Evolutionary conservation across 805 yeast species (phyloP).

Genomic region (Kodamaea lidongshanica): DNA sequence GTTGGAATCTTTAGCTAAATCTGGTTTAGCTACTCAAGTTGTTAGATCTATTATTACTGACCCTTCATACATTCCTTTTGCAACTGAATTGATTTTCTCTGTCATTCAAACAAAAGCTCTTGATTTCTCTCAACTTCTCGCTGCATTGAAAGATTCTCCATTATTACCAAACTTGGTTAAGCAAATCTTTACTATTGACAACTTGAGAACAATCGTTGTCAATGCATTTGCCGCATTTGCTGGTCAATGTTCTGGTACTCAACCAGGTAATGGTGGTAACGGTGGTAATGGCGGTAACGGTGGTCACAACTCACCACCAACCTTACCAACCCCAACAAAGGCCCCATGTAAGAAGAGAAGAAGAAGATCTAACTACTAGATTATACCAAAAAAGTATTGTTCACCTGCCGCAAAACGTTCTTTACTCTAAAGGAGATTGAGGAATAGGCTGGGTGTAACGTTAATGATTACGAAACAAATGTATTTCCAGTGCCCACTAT

Average conservation of each 20-base stretch:
- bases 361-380: constrained; percentile 24
- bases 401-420: too few relatives aligned
- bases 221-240: constrained; percentile 35
- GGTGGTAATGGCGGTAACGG: constrained; percentile 5
- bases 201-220: constrained; percentile 28
- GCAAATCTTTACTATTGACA: constrained; percentile 27
- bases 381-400: background rate
- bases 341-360: constrained; percentile 26
- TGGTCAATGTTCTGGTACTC: too few relatives aligned
- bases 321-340: constrained; percentile 10
- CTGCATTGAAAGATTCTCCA: constrained; percentile 28
- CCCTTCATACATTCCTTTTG: constrained; percentile 30
- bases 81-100: constrained; percentile 26
- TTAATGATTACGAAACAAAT: too few relatives aligned
- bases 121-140: constrained; percentile 19
- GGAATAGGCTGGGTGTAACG: too few relatives aligned
- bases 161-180: constrained; percentile 29
- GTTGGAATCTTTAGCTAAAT: constrained; percentile 34
- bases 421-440: too few relatives aligned
- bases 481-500: too few relatives aligned
- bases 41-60: constrained; percentile 36
- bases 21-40: constrained; percentile 38
- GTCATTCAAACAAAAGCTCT: constrained; percentile 27
- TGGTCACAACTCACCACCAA: constrained; percentile 8
- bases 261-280: too few relatives aligned